Base-by-base conservation (phyloP, 805 yeast species). In the Starmerella etchellsii region DNA sequence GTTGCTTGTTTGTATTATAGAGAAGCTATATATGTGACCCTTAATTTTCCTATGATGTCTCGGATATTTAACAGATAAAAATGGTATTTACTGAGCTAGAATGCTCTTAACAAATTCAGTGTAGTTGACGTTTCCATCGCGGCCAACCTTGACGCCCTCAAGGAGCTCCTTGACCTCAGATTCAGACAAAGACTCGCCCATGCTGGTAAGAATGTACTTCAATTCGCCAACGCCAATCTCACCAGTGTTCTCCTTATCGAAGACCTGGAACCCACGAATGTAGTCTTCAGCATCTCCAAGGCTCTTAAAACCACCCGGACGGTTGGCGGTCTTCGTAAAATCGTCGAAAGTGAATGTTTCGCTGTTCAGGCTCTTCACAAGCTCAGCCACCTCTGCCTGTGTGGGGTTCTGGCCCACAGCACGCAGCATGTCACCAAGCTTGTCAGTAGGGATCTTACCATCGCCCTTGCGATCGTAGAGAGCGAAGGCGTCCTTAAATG, bases 361-460 rank as follows among this genome's bases (percentile, higher is more conserved):
- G 14, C 55, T 55, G 23, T 56, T 51, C 18, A 65, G 53, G 31
- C 58, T 56, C 38, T 61, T 61, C 57, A 73, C 74, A 39, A 78
- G 62, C 43, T 74, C 76, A 23, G 73, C 65, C 48, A 85, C 81
- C 64, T 85, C 95, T 19, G 87, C 81, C 55, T 84, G 72, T 3
- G 98, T 87, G 49, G 99, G 99, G 67, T 91, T 91, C 68, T 88
- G 97, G 30, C 98, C 99, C 46, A 91, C 87, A 2, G 98, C 96
- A 60, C 99, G 75, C 46, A 91, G 72, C 53, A 91, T 72, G 58
- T 91, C 98, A 27, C 97, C 98, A 37, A 91, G 70, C 46, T 81
- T 77, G 48, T 79, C 81, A 46, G 73, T 69, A 14, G 95, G 76
- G 41, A 91, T 91, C 60, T 77, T 73, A 15, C 97, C 98, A 29